These are phyloP conservation scores for Fusarium sp. DNA, from an alignment of 2,329 filamentous ascomycete species.

Conservation along the genomic window DNA sequence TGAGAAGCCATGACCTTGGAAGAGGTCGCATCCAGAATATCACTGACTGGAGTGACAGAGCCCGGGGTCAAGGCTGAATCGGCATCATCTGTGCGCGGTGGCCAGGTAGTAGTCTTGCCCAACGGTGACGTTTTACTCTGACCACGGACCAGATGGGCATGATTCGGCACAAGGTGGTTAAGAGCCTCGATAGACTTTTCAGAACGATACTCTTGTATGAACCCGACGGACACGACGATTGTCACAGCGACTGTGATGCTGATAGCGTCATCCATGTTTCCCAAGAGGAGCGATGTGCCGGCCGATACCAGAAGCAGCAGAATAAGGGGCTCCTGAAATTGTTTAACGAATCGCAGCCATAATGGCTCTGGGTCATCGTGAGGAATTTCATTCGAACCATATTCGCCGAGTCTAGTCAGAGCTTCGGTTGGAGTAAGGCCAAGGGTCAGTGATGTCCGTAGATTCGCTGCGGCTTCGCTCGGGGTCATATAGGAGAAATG, in stretches of 20 bases:
- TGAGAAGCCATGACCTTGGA: conserved; percentile 87
- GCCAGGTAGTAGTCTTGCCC: conserved; percentile 58
- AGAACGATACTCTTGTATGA: conserved; percentile 96
- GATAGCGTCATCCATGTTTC: conserved; percentile 92
- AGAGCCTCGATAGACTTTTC: conserved; percentile 97
- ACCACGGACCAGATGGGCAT: conserved; percentile 89
- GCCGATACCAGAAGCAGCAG: conserved; percentile 90
- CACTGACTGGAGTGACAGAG: conserved; percentile 68
- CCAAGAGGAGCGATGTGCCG: conserved; percentile 86
- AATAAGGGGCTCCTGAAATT: conserved; percentile 96
- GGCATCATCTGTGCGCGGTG: conserved; percentile 54
- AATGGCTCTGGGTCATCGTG: conserved; percentile 93
- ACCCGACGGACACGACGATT: conserved; percentile 95
- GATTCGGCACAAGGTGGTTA: conserved; percentile 92
- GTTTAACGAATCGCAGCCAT: conserved; percentile 94
- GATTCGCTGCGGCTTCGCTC: conserved; percentile 77
- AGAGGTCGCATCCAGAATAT: conserved; percentile 75
- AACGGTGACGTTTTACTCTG: conserved; percentile 47
- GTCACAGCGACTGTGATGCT: conserved; percentile 97
- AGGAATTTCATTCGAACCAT: conserved; percentile 93
- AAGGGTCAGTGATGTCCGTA: conserved; percentile 83
- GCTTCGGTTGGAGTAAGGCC: conserved; percentile 86
- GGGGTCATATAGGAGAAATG: conserved; percentile 75
- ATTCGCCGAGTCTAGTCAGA: conserved; percentile 77
- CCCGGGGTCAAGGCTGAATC: conserved; percentile 56